These are phyloP conservation scores for Candida maesae DNA, from an alignment of 805 yeast species.

Conservation along the genomic window DNA sequence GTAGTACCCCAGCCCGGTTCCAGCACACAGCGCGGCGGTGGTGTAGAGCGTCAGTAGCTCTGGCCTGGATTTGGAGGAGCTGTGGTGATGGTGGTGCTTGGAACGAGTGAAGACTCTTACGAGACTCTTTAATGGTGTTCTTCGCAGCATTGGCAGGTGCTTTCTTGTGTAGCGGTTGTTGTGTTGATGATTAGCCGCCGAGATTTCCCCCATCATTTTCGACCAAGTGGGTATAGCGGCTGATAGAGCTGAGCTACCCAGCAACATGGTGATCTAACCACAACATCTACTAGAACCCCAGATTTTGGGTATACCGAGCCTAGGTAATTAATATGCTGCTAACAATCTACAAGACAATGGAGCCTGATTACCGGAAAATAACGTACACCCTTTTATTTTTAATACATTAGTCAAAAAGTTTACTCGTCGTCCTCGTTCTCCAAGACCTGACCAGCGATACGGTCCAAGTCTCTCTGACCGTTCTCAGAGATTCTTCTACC, in stretches of 20 bases:
- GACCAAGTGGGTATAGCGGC: no score
- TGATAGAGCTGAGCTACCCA: no score
- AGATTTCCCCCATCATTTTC: no score
- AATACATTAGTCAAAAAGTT: constrained; percentile 16
- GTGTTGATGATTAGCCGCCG: background rate
- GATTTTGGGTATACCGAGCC: no score
- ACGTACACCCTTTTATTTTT: constrained; percentile 14
- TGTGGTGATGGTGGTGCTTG: background rate
- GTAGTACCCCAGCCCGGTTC: constrained; percentile 14
- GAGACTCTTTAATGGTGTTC: background rate
- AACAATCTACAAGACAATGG: no score
- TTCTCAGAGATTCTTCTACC: constrained; percentile 99
- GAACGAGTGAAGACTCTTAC: background rate
- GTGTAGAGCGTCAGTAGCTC: constrained; percentile 2
- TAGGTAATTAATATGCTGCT: no score
- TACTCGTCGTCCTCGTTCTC: constrained; percentile 86
- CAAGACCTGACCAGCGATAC: constrained; percentile 98
- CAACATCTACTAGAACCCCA: no score
- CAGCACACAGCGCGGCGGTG: constrained; percentile 6
- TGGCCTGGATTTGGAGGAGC: background rate
- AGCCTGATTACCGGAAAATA: background rate
- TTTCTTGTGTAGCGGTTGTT: no score
- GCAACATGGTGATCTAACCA: no score
- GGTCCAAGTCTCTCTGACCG: constrained; percentile 99
- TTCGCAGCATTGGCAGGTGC: background rate